A percentile compares a stretch with the other conserved stretches of the same genome.
Conservation (phyloP, 768 basidiomycete genomes). For the Tricholoma hemisulphureum region DNA sequence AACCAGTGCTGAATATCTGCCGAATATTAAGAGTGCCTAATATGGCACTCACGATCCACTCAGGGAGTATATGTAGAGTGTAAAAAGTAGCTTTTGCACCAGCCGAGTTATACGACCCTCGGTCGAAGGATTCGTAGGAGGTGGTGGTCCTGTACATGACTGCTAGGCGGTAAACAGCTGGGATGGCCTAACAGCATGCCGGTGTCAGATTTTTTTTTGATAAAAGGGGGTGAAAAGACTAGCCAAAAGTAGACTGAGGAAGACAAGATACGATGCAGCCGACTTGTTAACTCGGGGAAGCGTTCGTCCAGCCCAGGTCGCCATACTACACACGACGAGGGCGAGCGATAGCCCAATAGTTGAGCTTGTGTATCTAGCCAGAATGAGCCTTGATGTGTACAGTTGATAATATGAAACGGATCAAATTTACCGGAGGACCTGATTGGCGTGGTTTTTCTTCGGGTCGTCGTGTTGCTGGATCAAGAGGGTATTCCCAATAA, state of each 20-base stretch:
- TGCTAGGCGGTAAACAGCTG: slow-evolving; percentile 21
- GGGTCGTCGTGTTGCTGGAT: slow-evolving; percentile 10
- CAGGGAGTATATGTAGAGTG: slow-evolving; percentile 33
- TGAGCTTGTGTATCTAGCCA: slow-evolving; percentile 28
- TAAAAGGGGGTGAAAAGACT: neutral
- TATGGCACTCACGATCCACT: slow-evolving; percentile 26
- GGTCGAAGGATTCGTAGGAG: slow-evolving; percentile 20
- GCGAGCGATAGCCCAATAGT: slow-evolving; percentile 22
- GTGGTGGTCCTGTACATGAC: slow-evolving; percentile 31
- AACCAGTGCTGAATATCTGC: slow-evolving; percentile 27
- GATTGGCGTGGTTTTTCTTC: slow-evolving; percentile 15
- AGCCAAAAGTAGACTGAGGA: slow-evolving; percentile 23
- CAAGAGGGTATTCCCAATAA: slow-evolving; percentile 23
- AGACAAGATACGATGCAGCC: slow-evolving; percentile 17
- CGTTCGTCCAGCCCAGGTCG: slow-evolving; percentile 20
- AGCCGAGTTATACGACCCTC: slow-evolving; percentile 25
- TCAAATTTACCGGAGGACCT: slow-evolving; percentile 15
- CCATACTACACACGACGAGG: slow-evolving; percentile 15
- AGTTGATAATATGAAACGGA: neutral
- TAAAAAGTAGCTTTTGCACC: slow-evolving; percentile 32
- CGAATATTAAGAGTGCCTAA: slow-evolving; percentile 24
- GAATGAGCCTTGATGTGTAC: neutral
- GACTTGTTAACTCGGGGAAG: slow-evolving; percentile 22
- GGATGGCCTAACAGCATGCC: neutral
- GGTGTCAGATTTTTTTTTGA: neutral